Percentiles rank a stretch among this genome's conserved stretches.
Evolutionary conservation across 345 rosid species (phyloP).

Genomic region (Tarenaya hassleriana): DNA sequence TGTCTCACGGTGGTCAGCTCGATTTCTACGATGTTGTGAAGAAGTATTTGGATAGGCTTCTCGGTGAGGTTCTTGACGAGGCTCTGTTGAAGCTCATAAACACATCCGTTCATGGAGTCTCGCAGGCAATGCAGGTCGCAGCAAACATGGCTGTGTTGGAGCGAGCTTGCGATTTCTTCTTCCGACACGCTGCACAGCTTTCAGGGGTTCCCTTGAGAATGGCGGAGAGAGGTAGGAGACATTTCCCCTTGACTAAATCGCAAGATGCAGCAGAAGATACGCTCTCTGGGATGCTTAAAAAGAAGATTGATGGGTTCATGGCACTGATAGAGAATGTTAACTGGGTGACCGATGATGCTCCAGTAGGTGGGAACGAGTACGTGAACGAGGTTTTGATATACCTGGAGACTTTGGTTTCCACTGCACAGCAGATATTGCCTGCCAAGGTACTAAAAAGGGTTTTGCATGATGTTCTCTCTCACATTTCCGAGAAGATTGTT

Average conservation of each 20-base stretch:
- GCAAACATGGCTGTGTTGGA: constrained; percentile 96
- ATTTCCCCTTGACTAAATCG: constrained; percentile 75
- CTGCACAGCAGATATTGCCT: constrained; percentile 95
- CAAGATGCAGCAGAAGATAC: constrained; percentile 88
- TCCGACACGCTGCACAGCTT: constrained; percentile 92
- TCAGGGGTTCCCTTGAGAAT: constrained; percentile 86
- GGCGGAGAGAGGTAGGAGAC: constrained; percentile 94
- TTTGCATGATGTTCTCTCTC: constrained; percentile 67
- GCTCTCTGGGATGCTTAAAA: constrained; percentile 84
- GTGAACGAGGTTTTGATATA: constrained; percentile 89
- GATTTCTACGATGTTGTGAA: constrained; percentile 86
- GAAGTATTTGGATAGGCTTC: constrained; percentile 86
- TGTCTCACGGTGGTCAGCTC: constrained; percentile 95
- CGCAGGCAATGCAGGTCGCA: constrained; percentile 97
- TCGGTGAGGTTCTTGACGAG: constrained; percentile 78
- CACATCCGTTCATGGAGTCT: constrained; percentile 74
- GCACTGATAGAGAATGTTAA: constrained; percentile 83
- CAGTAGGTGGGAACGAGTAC: constrained; percentile 81
- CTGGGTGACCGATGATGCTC: constrained; percentile 86
- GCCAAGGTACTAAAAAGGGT: constrained; percentile 71
- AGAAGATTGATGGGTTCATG: constrained; percentile 91
- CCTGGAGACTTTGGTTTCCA: constrained; percentile 85
- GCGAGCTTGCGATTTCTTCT: constrained; percentile 97
- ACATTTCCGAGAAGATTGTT: constrained; percentile 79
- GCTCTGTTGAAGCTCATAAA: constrained; percentile 72